Conservation (phyloP, 495 filamentous ascomycete genomes). For the Daldinia concentrica region DNA sequence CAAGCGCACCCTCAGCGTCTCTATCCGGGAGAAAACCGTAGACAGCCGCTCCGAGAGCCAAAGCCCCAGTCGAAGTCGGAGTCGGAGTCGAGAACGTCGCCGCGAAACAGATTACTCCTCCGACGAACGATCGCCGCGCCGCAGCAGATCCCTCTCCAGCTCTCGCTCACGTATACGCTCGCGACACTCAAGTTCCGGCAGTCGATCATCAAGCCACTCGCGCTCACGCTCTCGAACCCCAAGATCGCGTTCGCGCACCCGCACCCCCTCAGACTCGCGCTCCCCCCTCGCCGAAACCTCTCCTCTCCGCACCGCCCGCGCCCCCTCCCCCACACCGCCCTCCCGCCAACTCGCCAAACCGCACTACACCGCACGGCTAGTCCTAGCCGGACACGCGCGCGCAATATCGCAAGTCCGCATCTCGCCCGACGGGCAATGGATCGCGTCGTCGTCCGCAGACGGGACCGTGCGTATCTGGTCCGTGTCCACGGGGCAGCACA, state of each 20-base stretch:
- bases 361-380: slow-evolving; percentile 49
- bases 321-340: slow-evolving; percentile 18
- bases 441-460: slow-evolving; percentile 91
- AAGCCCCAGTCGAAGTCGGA: slow-evolving; percentile 43
- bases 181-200: slow-evolving; percentile 53
- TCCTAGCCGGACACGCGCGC: slow-evolving; percentile 75
- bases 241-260: slow-evolving; percentile 32
- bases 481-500: slow-evolving; percentile 74
- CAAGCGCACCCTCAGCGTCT: slow-evolving; percentile 46
- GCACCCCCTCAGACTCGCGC: slow-evolving; percentile 34
- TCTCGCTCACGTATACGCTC: slow-evolving; percentile 47
- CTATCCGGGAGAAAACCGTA: slow-evolving; percentile 51
- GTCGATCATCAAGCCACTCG: slow-evolving; percentile 45
- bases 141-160: slow-evolving; percentile 40
- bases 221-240: slow-evolving; percentile 47
- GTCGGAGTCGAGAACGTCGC: slow-evolving; percentile 24
- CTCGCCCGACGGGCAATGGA: slow-evolving; percentile 87
- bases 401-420: slow-evolving; percentile 89
- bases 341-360: slow-evolving; percentile 44
- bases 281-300: slow-evolving; percentile 43
- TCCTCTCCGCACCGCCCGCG: slow-evolving; percentile 6
- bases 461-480: slow-evolving; percentile 92
- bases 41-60: slow-evolving; percentile 46
- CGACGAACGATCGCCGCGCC: slow-evolving; percentile 46
- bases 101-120: slow-evolving; percentile 50